phyloP scores from a whole-genome alignment of 176 grass and related monocot genomes.

The Lolium rigidum region DNA sequence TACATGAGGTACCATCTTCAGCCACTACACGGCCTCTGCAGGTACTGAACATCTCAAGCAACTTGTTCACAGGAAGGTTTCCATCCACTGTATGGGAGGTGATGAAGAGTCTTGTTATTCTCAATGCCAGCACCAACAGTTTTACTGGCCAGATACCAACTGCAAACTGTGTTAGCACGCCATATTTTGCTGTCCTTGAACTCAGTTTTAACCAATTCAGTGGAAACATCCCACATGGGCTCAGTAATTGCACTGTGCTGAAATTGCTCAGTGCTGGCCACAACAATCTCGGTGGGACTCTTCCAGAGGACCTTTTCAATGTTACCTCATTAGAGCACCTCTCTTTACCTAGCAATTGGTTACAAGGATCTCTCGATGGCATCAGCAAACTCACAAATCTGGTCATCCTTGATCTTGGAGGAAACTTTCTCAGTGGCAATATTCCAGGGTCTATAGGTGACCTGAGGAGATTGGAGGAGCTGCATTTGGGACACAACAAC shows the following conservation, averaged over 20 bases:
- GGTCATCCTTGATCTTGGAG: constrained; percentile 35
- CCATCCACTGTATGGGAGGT: constrained; percentile 20
- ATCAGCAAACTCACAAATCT: constrained; percentile 16
- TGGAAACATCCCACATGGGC: background rate
- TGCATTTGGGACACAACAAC: background rate
- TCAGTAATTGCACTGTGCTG: constrained; percentile 22
- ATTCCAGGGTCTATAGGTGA: constrained; percentile 30
- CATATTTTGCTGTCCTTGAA: constrained; percentile 33
- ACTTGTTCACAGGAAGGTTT: constrained; percentile 41
- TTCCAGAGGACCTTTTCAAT: constrained; percentile 42
- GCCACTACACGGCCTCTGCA: background rate
- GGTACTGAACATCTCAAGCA: constrained; percentile 59
- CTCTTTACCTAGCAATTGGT: constrained; percentile 24
- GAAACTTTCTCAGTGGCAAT: background rate
- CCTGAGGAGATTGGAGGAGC: constrained; percentile 31
- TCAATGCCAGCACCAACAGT: constrained; percentile 57
- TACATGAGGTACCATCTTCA: constrained; percentile 18
- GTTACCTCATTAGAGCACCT: constrained; percentile 23
- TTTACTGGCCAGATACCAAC: constrained; percentile 39
- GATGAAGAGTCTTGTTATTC: background rate
- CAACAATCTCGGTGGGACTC: constrained; percentile 11
- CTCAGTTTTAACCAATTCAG: constrained; percentile 36
- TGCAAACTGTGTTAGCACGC: background rate
- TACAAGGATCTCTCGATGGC: background rate
- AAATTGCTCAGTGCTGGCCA: constrained; percentile 19